Evolutionary conservation across 495 filamentous ascomycete genomes (phyloP).

Genomic region (Aspergillus ellipticus): DNA sequence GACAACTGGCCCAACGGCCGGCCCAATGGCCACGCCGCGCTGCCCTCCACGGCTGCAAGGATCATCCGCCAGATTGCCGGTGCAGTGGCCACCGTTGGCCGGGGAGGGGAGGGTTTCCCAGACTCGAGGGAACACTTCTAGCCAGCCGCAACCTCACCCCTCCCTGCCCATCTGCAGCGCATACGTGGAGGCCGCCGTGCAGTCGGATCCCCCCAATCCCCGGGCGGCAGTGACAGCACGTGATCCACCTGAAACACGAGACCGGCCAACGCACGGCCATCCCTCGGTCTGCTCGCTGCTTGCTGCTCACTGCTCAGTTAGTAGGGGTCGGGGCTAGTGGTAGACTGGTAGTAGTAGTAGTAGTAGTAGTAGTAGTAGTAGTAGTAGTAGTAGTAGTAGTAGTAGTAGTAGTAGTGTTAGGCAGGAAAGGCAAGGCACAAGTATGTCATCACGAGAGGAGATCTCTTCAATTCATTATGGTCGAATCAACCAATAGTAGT

Average conservation of each 20-base stretch:
- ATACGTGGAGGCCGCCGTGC: background rate
- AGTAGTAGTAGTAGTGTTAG: no score
- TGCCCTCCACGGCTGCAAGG: conserved; percentile 8
- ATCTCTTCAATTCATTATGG: conserved; percentile 25
- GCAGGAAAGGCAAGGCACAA: background rate
- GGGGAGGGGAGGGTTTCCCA: background rate
- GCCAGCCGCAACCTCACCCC: background rate
- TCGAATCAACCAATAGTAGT: conserved; percentile 15
- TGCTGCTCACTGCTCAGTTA: no score
- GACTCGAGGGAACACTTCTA: background rate
- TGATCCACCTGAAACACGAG: conserved; percentile 1
- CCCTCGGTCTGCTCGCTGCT: background rate
- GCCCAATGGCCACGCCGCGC: conserved; percentile 8
- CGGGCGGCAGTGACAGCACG: background rate
- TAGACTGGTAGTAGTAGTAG: no score
- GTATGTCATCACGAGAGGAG: conserved; percentile 22
- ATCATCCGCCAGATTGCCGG: conserved; percentile 17
- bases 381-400: no score
- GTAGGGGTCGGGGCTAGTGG: no score
- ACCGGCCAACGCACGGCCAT: background rate
- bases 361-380: no score
- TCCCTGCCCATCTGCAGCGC: background rate
- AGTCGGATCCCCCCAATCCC: background rate
- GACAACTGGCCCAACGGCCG: background rate
- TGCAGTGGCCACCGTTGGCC: conserved; percentile 9